Base-by-base conservation (phyloP, 306 rosid species). In the Pterocarpus macrocarpus region DNA sequence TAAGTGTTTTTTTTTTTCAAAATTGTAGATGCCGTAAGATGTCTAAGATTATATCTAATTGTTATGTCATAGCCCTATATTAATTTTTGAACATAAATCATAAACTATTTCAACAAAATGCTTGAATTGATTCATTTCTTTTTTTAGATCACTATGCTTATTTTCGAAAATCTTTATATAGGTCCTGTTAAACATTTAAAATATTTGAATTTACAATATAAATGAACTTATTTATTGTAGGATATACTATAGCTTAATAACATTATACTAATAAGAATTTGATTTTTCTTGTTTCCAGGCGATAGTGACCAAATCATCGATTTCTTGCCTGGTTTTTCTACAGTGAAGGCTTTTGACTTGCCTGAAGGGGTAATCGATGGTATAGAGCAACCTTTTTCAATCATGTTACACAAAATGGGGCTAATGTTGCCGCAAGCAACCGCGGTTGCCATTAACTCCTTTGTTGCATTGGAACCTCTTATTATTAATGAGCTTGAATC, bases 401-500 rank as follows among this genome's bases (percentile, higher is more conserved):
- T 2, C 0, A 58, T 93, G 91, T 10, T 87, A 32, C 59, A 89
- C 73, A 87, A 88, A 73, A 88, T 93, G 97, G 97, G 94, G 45
- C 72, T 12, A 5, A 72, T 6, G 11, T 82, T 95, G 22, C 89
- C 94, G 1, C 64, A 59, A 12, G 97, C 97, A 47, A 82, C 85
- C 0, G 88, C 90, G 1, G 88, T 95, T 39, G 82, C 83, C 52
- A 78, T 93, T 16, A 95, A 95, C 86, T 95, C 94, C 0, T 95
- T 85, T 50, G 82, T 68, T 45, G 80, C 69, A 36, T 2, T 90
- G 5, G 88, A 89, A 70, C 62, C 80, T 12, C 78, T 61, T 0
- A 67, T 77, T 1, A 72, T 43, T 2, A 69, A 75, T 2, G 57
- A 63, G 4, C 90, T 93, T 1, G 80, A 78, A 39, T 65, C 85